Evolutionary conservation across 441 rosid species (phyloP), one percentile per base, ranked within the genome.

Genomic region (Euphorbia corollata): DNA sequence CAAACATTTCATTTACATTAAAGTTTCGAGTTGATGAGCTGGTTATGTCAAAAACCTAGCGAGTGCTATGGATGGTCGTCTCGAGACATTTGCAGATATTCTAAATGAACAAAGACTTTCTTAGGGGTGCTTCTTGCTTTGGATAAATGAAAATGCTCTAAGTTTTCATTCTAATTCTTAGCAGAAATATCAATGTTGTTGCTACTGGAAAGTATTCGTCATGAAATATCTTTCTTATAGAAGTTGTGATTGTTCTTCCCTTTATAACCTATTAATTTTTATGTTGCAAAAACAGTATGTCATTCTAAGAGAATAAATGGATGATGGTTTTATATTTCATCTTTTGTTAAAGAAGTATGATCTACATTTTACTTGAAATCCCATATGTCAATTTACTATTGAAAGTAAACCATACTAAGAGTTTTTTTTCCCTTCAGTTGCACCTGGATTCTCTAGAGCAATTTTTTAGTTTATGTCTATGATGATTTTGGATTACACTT

Each of bases 41-140:
- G 39, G 50, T 54, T 34, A 13, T 22, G 23, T 22, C 0, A 20
- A 59, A 57, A 24, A 18, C 58, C 41, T 0, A n/a, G 47, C 16
- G 3, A 50, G 20, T 12, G 24, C 27, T 8, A 7, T 41, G 43
- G 39, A 20, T 50, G n/a, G 11, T 65, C 55, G 6, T 55, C 41
- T 43, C 8, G 20, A 36, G 51, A 41, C 51, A 61, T 38, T 64
- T 69, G 15, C 23, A 19, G 57, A 65, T 59, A 34, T 59, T 8
- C 51, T 67, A 13, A 63, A 64, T 59, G 68, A 71, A 75, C 58
- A 24, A 22, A 60, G 30, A 34, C 13, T 4, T 56, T 45, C 0
- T 70, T 69, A 45, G 5, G 5, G 3, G 43, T 39, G 43, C 38
- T 7, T 39, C 8, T 5, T 63, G 38, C 59, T 61, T 67, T 9